Evolutionary conservation across 345 rosid genomes (phyloP), one percentile per base, ranked within the genome.

Genomic region (Pugionium cornutum): DNA sequence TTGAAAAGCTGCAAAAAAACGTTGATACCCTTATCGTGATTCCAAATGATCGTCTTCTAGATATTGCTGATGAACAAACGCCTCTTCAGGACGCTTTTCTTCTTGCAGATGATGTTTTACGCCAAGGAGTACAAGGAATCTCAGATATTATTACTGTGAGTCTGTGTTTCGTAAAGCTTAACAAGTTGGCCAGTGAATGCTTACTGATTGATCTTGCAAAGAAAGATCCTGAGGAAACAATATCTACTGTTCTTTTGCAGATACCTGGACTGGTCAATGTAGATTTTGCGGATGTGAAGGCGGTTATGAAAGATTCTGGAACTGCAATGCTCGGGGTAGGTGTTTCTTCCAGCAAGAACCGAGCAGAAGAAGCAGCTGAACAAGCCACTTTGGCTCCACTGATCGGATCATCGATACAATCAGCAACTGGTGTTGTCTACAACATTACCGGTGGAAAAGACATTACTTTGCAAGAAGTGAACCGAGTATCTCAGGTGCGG

Each of bases 301-400:
- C 99, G 6, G 96, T 88, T 42, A 94, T 89, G 97, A 86, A 89
- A 77, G 84, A 89, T 73, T 89, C 99, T 4, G 99, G 97, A 53
- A 89, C 99, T 47, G 97, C 97, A 62, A 94, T 94, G 99, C 99
- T 94, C 4, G 97, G 99, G 18, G 96, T 94, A n/a, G 99, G 99
- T 60, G 92, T 86, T 67, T 90, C 99, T 50, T 89, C 97, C 43
- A 81, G 99, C 86, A 94, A 89, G 75, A 94, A 94, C 72, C 91
- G 99, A 61, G 99, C 99, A 62, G 96, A 86, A 85, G 99, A 89
- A 80, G 99, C 99, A 1, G 99, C 99, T 55, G 97, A 94, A 66
- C 97, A 94, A 71, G 99, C 99, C 29, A 94, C 95, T 32, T 75
- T 89, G 79, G 96, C 99, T 68, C 99, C 99, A 10, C 64, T 94